Evolutionary conservation across 2,329 filamentous ascomycete genomes (phyloP), one percentile per base, ranked within the genome.

Genomic region (Fusarium penzigii): DNA sequence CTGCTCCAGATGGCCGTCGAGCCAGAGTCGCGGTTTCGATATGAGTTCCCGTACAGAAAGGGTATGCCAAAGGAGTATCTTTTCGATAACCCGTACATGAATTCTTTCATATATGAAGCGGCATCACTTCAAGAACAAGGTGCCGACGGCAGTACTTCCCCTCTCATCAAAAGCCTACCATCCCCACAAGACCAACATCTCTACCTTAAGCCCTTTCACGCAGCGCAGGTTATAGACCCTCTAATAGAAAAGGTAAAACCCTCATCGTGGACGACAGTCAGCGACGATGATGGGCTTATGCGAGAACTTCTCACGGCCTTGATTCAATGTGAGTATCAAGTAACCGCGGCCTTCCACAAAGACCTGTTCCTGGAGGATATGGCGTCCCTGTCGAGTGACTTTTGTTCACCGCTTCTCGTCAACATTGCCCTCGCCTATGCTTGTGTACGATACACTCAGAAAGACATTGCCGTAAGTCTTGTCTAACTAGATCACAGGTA

Each of bases 361-460:
- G 71, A 73, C 25, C 61, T 60, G 1, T 74, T 77, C 29, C 51
- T 76, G 0, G 60, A 73, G n/a, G 74, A 76, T 29, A 69, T 76
- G 69, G 62, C 57, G 11, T 53, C 59, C 0, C 59, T 60, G 1
- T 55, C 57, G 1, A 46, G 51, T 0, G 63, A 69, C 13, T 75
- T 73, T 56, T 76, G 74, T 52, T 75, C 75, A 0, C 48, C 65
- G 8, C 59, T 77, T 1, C 65, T 77, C 4, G 71, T 75, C 44
- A 77, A 76, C 36, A 56, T 66, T 2, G 39, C 72, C 11, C 65
- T 76, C 36, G 69, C 70, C 9, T 56, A 69, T 17, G 64, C 69
- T 49, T 74, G 67, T 44, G 74, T 75, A 67, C 51, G 69, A 58
- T 8, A 2, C 1, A 13, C 8, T 20, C 46, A 20, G 47, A 3